These are phyloP conservation scores for Raphanus sativus DNA, from an alignment of 345 rosid species.

Conservation along the genomic window DNA sequence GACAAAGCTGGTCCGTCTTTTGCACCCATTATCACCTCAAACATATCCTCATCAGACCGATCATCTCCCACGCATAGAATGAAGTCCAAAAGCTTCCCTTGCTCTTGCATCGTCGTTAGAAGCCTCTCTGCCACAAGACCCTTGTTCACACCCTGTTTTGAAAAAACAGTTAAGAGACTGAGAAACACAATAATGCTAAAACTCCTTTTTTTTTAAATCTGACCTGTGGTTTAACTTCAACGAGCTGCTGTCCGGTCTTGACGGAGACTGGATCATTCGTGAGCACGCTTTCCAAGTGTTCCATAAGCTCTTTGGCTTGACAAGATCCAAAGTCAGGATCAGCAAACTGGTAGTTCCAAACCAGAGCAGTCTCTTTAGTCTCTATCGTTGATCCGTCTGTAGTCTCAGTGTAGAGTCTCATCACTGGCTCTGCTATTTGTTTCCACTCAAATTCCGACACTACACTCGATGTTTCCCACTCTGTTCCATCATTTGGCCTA, in stretches of 20 bases:
- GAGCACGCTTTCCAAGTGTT: slow-evolving; percentile 93
- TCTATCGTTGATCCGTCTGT: slow-evolving; percentile 95
- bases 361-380: slow-evolving; percentile 81
- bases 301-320: slow-evolving; percentile 96
- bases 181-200: background rate
- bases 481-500: slow-evolving; percentile 64
- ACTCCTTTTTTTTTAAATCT: slow-evolving; percentile 6
- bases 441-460: slow-evolving; percentile 84
- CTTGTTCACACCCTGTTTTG: slow-evolving; percentile 80
- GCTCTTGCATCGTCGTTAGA: slow-evolving; percentile 56
- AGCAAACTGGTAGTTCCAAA: slow-evolving; percentile 82
- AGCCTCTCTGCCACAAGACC: slow-evolving; percentile 78
- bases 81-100: slow-evolving; percentile 72
- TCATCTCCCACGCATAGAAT: slow-evolving; percentile 94
- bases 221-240: slow-evolving; percentile 99
- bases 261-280: slow-evolving; percentile 89
- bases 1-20: slow-evolving; percentile 53
- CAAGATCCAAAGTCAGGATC: slow-evolving; percentile 97
- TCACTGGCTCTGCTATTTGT: slow-evolving; percentile 94
- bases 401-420: slow-evolving; percentile 86
- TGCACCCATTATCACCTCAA: slow-evolving; percentile 75
- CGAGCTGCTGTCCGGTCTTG: slow-evolving; percentile 78
- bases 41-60: slow-evolving; percentile 95
- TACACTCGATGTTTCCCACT: slow-evolving; percentile 72
- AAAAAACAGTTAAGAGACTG: background rate